These are phyloP conservation scores for Dioscorea cayenensis DNA, from an alignment of 116 monocot genomes.

Conservation along the genomic window DNA sequence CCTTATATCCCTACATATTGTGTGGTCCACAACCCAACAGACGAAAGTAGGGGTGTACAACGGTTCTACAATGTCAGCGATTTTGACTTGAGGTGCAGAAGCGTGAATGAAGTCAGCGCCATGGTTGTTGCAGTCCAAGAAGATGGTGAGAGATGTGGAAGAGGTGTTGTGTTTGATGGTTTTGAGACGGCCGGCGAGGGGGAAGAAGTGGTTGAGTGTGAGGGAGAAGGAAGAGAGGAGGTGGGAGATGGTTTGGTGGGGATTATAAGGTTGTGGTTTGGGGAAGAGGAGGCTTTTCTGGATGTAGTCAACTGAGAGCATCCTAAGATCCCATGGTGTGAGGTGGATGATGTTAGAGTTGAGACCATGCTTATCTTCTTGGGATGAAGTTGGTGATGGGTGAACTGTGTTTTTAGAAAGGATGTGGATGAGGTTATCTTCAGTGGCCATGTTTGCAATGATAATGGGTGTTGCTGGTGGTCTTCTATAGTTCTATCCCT, in stretches of 20 bases:
- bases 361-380: not conserved
- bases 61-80: constrained; percentile 11
- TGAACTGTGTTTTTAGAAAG: constrained; percentile 7
- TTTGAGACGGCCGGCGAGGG: constrained; percentile 25
- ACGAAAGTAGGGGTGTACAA: constrained; percentile 9
- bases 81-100: not conserved
- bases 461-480: too few species aligned
- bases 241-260: constrained; percentile 1
- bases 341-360: not conserved
- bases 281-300: constrained; percentile 25
- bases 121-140: constrained; percentile 16
- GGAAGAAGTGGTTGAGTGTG: constrained; percentile 24
- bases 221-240: constrained; percentile 16
- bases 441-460: not conserved
- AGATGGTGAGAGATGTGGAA: not conserved
- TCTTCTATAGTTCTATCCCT: too few species aligned
- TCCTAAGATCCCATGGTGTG: constrained; percentile 15
- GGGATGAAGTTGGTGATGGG: not conserved
- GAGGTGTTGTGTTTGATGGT: not conserved
- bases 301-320: constrained; percentile 18
- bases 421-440: not conserved
- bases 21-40: too few species aligned
- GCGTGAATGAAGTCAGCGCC: constrained; percentile 24
- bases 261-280: not conserved
- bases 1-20: too few species aligned